These are phyloP conservation scores for Paraphaeosphaeria sporulosa DNA, from an alignment of 2,329 filamentous ascomycete genomes.

Conservation along the genomic window DNA sequence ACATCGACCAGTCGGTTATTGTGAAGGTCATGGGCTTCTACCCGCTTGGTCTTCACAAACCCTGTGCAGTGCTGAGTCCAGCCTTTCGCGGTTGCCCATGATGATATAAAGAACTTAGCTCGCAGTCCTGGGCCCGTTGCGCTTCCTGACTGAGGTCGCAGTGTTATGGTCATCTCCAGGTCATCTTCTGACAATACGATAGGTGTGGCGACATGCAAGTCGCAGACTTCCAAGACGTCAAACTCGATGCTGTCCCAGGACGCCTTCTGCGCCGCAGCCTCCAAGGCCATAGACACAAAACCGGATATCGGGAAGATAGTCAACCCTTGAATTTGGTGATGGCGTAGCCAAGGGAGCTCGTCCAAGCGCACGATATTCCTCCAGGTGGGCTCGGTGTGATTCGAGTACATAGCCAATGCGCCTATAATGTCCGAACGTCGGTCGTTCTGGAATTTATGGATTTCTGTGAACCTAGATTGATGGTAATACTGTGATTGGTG, in stretches of 20 bases:
- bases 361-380: conserved; percentile 54
- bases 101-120: conserved; percentile 60
- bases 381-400: conserved; percentile 49
- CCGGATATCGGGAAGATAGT: conserved; percentile 43
- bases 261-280: conserved; percentile 28
- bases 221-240: conserved; percentile 27
- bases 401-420: conserved; percentile 15
- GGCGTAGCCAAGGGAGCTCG: conserved; percentile 56
- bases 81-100: conserved; percentile 59
- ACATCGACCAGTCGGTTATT: conserved; percentile 21
- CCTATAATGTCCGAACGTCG: conserved; percentile 33
- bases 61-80: conserved; percentile 65
- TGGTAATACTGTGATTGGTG: conserved; percentile 37
- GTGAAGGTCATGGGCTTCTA: conserved; percentile 53
- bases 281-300: conserved; percentile 39
- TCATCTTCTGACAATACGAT: conserved; percentile 39
- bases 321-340: conserved; percentile 52
- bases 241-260: conserved; percentile 19
- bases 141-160: conserved; percentile 22
- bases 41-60: conserved; percentile 50
- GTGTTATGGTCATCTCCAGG: conserved; percentile 38
- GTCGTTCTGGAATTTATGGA: conserved; percentile 29
- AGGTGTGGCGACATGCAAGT: conserved; percentile 27
- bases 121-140: conserved; percentile 2
- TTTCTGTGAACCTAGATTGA: conserved; percentile 21